A percentile compares a stretch with the other conserved stretches of the same genome.
phyloP scores from a whole-genome alignment of 805 yeast species.

The Candida patagonica region DNA sequence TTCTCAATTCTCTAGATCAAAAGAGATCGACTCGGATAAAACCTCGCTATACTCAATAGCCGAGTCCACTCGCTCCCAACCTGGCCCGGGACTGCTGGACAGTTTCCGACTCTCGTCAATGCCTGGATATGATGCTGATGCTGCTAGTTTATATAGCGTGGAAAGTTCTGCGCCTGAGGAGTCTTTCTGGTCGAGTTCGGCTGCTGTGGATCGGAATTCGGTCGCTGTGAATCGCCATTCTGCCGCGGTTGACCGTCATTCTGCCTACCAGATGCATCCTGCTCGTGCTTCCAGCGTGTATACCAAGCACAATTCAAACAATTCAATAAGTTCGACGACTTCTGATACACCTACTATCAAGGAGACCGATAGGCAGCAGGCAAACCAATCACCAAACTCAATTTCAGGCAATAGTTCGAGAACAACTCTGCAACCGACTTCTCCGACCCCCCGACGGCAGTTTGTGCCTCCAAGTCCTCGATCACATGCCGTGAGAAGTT shows the following conservation, averaged over 20 bases:
- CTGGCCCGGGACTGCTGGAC: conserved; percentile 19
- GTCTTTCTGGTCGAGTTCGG: too few species aligned
- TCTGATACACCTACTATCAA: conserved; percentile 1
- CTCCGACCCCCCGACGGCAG: conserved; percentile 3
- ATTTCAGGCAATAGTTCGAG: neutral
- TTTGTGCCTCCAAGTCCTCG: conserved; percentile 4
- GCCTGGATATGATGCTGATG: conserved; percentile 7
- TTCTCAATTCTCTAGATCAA: conserved; percentile 7
- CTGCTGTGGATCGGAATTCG: neutral
- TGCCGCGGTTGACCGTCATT: neutral
- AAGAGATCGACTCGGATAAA: conserved; percentile 9
- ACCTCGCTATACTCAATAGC: conserved; percentile 4
- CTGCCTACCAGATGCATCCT: neutral
- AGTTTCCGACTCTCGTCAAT: conserved; percentile 18
- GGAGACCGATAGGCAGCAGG: neutral
- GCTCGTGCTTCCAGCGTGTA: too few species aligned
- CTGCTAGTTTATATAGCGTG: neutral
- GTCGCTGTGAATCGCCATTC: neutral
- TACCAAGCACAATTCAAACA: neutral
- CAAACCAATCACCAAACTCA: neutral
- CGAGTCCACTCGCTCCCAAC: too few species aligned
- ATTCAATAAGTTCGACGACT: neutral
- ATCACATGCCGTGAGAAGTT: neutral
- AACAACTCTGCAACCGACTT: neutral
- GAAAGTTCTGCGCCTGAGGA: too few species aligned